phyloP scores from a whole-genome alignment of 2,329 filamentous ascomycete species.

The Aspergillus fructus region DNA sequence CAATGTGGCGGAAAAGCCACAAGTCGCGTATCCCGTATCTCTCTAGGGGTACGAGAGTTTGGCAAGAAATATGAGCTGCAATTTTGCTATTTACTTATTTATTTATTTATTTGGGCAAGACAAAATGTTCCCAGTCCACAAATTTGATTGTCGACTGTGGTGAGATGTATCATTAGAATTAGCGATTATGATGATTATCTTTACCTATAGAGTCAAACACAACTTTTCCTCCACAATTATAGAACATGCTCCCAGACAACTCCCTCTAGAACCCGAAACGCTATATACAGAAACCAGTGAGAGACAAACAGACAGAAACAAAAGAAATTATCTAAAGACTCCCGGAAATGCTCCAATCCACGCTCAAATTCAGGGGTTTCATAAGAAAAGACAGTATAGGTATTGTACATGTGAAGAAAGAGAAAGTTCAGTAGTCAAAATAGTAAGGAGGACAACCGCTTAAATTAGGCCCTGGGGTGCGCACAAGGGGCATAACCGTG shows the following conservation, averaged over 20 bases:
- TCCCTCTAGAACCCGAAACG: neutral
- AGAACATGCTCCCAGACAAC: neutral
- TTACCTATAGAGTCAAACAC: neutral
- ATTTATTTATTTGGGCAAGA: neutral
- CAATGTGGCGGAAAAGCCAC: too few species aligned
- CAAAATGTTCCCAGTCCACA: neutral
- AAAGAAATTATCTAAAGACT: neutral
- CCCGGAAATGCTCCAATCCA: neutral
- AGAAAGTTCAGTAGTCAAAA: conserved; percentile 26
- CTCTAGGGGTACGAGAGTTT: neutral
- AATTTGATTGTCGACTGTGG: neutral
- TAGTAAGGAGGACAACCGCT: conserved; percentile 27
- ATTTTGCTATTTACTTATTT: too few species aligned
- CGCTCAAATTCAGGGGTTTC: neutral
- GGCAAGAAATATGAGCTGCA: too few species aligned
- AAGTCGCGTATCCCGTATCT: too few species aligned
- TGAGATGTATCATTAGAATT: neutral
- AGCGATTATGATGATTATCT: neutral
- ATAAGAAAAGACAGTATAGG: neutral
- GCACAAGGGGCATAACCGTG: conserved; percentile 12
- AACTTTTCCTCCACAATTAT: neutral
- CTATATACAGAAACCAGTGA: neutral
- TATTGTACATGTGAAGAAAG: neutral
- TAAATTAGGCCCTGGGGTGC: conserved; percentile 17
- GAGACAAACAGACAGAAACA: neutral